A percentile compares a stretch with the other conserved stretches of the same genome.
phyloP scores from a whole-genome alignment of 345 rosid species.

The Mercurialis annua region DNA sequence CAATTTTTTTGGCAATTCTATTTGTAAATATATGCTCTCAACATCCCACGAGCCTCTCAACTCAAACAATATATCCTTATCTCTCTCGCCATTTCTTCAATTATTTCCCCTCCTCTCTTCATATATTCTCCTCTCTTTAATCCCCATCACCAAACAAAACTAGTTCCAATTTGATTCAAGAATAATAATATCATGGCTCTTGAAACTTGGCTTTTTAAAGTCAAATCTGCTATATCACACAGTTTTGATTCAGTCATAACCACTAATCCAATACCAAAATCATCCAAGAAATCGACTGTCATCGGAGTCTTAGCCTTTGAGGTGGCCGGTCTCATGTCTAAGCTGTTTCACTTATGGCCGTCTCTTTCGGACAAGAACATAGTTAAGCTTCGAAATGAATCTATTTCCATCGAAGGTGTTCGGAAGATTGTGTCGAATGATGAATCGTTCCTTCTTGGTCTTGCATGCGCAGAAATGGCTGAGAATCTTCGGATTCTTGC shows the following conservation, averaged over 20 bases:
- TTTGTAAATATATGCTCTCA: slow-evolving; percentile 29
- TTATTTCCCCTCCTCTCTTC: slow-evolving; percentile 19
- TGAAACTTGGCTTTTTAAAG: slow-evolving; percentile 73
- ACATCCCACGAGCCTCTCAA: slow-evolving; percentile 58
- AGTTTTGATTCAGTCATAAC: slow-evolving; percentile 46
- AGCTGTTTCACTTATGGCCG: slow-evolving; percentile 70
- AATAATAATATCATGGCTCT: slow-evolving; percentile 91
- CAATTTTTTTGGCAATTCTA: background rate
- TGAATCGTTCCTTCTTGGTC: slow-evolving; percentile 70
- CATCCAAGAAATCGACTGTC: slow-evolving; percentile 39
- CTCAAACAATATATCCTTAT: slow-evolving; percentile 18
- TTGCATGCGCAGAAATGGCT: slow-evolving; percentile 77
- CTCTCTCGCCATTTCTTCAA: slow-evolving; percentile 34
- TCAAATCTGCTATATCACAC: slow-evolving; percentile 58
- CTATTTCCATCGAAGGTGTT: slow-evolving; percentile 69
- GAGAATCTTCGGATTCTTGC: slow-evolving; percentile 58
- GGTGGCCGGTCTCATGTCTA: slow-evolving; percentile 77
- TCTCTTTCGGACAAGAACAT: slow-evolving; percentile 73
- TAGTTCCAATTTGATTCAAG: background rate
- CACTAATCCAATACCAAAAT: slow-evolving; percentile 23
- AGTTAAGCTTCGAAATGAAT: slow-evolving; percentile 53
- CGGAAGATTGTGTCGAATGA: slow-evolving; percentile 77
- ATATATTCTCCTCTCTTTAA: background rate
- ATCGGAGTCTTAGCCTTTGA: slow-evolving; percentile 74
- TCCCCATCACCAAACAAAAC: background rate